A percentile compares a stretch with the other conserved stretches of the same genome.
Evolutionary conservation across 768 basidiomycete species (phyloP).

Genomic region (Lentinula edodes): DNA sequence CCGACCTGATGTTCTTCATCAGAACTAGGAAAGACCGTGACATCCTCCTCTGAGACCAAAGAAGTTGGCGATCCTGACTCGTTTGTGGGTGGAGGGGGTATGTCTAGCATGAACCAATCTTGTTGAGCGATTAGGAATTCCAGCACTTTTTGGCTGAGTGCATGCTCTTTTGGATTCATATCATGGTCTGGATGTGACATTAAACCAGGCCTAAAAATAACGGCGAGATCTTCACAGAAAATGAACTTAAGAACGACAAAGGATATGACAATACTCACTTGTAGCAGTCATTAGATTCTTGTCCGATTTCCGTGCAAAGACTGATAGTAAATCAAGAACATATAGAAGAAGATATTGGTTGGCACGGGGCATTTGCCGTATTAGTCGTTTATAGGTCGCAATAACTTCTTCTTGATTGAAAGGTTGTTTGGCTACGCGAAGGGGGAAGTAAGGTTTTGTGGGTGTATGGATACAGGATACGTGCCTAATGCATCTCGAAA

Average conservation of each 20-base stretch:
- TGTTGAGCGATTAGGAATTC: conserved; percentile 97
- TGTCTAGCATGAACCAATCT: conserved; percentile 91
- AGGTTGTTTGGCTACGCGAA: conserved; percentile 52
- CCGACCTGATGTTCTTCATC: conserved; percentile 43
- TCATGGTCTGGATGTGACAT: conserved; percentile 87
- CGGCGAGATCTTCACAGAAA: conserved; percentile 71
- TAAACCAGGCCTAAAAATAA: conserved; percentile 94
- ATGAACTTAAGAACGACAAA: conserved; percentile 3
- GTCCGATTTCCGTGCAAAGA: conserved; percentile 87
- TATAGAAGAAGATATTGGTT: conserved; percentile 97
- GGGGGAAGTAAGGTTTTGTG: background rate
- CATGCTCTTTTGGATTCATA: conserved; percentile 80
- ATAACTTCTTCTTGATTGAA: conserved; percentile 70
- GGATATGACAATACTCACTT: conserved; percentile 48
- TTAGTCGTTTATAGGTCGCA: conserved; percentile 76
- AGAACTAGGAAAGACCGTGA: conserved; percentile 35
- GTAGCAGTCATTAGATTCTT: conserved; percentile 95
- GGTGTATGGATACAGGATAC: background rate
- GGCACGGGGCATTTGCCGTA: conserved; percentile 76
- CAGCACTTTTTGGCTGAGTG: conserved; percentile 82
- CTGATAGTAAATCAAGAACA: conserved; percentile 91
- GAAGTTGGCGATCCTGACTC: conserved; percentile 18
- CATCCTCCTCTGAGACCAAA: conserved; percentile 30
- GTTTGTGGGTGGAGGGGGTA: conserved; percentile 57
- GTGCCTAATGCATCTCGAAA: conserved; percentile 79